Evolutionary conservation across 2,329 filamentous ascomycete species (phyloP).

Genomic region (Cryphonectria carpinicola): DNA sequence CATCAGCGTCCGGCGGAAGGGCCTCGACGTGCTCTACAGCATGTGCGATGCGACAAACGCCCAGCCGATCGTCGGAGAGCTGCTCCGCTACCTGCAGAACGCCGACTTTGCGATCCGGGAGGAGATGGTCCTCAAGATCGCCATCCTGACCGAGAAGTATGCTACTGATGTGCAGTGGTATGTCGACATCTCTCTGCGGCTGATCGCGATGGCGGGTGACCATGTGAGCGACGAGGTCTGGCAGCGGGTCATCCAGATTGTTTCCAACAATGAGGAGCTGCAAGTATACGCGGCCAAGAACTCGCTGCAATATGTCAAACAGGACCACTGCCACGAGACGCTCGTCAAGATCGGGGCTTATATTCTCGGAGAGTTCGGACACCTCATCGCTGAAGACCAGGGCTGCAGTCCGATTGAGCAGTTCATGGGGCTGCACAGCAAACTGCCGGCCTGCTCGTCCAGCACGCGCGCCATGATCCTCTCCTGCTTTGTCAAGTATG

Average conservation of each 20-base stretch:
- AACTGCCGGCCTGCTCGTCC: conserved; percentile 86
- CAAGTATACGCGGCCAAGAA: conserved; percentile 96
- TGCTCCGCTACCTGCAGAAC: conserved; percentile 91
- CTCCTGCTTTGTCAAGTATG: conserved; percentile 95
- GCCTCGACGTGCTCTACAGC: conserved; percentile 95
- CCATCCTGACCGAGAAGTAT: conserved; percentile 97
- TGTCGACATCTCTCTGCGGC: conserved; percentile 91
- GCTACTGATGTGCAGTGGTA: conserved; percentile 99
- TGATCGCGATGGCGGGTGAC: conserved; percentile 96
- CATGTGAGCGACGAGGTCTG: conserved; percentile 99
- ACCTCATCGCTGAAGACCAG: conserved; percentile 89
- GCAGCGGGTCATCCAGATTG: conserved; percentile 98
- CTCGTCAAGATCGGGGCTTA: conserved; percentile 98
- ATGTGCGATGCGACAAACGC: conserved; percentile 99
- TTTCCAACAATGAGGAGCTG: conserved; percentile 98
- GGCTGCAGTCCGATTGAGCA: conserved; percentile 97
- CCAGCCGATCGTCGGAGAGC: conserved; percentile 87
- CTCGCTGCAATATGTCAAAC: conserved; percentile 88
- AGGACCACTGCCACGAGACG: conserved; percentile 93
- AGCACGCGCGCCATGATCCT: conserved; percentile 91
- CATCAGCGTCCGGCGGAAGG: conserved; percentile 95
- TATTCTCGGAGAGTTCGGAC: conserved; percentile 93
- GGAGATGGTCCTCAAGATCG: conserved; percentile 99
- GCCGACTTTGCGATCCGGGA: conserved; percentile 98
- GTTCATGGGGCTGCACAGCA: conserved; percentile 87